Percentiles rank a stretch among this genome's conserved stretches.
phyloP scores from a whole-genome alignment of 371 early-diverging fungal species.

The Mucor velutinosus region DNA sequence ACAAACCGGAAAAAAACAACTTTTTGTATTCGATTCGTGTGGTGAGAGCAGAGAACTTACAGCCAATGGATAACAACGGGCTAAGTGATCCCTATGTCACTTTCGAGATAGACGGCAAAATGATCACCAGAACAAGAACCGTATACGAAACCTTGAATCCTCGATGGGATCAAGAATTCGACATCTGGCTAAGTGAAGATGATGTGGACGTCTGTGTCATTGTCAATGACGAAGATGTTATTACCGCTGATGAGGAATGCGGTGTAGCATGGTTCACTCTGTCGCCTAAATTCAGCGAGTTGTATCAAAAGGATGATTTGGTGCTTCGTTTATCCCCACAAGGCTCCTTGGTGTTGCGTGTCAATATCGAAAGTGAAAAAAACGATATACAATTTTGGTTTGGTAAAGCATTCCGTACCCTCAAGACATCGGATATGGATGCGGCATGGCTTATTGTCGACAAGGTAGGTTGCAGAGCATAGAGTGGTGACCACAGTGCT shows the following conservation, averaged over 20 bases:
- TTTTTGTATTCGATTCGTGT: slow-evolving; percentile 44
- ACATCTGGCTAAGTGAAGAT: slow-evolving; percentile 53
- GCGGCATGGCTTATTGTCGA: slow-evolving; percentile 66
- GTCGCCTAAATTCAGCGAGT: slow-evolving; percentile 49
- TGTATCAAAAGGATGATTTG: slow-evolving; percentile 72
- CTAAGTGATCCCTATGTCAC: slow-evolving; percentile 69
- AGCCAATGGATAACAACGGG: slow-evolving; percentile 50
- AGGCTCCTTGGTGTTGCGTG: slow-evolving; percentile 74
- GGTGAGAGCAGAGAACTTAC: slow-evolving; percentile 48
- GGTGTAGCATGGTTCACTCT: slow-evolving; percentile 63
- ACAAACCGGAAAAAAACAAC: slow-evolving; percentile 15
- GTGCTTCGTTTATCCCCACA: slow-evolving; percentile 78
- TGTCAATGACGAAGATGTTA: slow-evolving; percentile 69
- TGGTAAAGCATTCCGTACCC: slow-evolving; percentile 69
- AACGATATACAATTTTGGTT: slow-evolving; percentile 90
- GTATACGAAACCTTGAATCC: slow-evolving; percentile 73
- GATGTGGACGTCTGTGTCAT: slow-evolving; percentile 60
- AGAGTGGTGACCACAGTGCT: not conserved
- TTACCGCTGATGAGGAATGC: slow-evolving; percentile 73
- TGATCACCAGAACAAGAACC: slow-evolving; percentile 56
- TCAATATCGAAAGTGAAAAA: slow-evolving; percentile 83
- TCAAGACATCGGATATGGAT: slow-evolving; percentile 64
- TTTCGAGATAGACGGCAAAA: slow-evolving; percentile 48
- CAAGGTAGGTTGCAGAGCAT: slow-evolving; percentile 31
- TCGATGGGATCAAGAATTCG: slow-evolving; percentile 85